phyloP scores from a whole-genome alignment of 2,329 filamentous ascomycete species.

The Pseudovirgaria hyperparasitica region DNA sequence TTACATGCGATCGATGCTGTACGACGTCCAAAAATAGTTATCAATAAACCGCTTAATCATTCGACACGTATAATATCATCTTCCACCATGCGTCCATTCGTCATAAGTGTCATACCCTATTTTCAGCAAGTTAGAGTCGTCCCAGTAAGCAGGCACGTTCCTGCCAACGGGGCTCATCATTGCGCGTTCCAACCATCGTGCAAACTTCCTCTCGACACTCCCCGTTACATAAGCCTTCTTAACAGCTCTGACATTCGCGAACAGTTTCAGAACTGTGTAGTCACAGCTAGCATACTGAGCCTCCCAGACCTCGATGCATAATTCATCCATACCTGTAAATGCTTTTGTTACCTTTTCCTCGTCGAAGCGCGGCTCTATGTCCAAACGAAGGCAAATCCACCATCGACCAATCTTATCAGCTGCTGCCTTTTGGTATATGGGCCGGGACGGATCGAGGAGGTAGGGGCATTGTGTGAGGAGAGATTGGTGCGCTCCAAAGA shows the following conservation, averaged over 20 bases:
- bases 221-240: constrained; percentile 29
- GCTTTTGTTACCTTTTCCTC: constrained; percentile 24
- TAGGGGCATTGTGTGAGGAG: constrained; percentile 34
- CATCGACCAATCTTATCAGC: constrained; percentile 28
- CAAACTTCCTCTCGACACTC: constrained; percentile 28
- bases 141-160: no score
- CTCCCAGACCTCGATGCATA: constrained; percentile 39
- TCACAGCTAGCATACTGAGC: constrained; percentile 24
- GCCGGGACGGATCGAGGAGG: constrained; percentile 21
- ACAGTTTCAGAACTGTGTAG: constrained; percentile 29
- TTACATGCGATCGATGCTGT: no score
- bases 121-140: no score
- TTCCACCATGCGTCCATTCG: no score
- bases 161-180: constrained; percentile 27
- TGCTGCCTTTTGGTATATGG: constrained; percentile 20
- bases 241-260: constrained; percentile 34
- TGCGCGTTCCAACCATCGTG: constrained; percentile 30
- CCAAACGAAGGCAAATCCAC: constrained; percentile 34
- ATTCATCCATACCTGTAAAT: constrained; percentile 32
- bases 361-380: constrained; percentile 36
- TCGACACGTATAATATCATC: no score
- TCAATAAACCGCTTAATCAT: no score
- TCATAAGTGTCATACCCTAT: no score
- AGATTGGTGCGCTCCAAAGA: constrained; percentile 36
- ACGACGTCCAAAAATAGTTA: no score